Conservation (phyloP, 148 eudicot genomes). For the Diospyros lotus region DNA sequence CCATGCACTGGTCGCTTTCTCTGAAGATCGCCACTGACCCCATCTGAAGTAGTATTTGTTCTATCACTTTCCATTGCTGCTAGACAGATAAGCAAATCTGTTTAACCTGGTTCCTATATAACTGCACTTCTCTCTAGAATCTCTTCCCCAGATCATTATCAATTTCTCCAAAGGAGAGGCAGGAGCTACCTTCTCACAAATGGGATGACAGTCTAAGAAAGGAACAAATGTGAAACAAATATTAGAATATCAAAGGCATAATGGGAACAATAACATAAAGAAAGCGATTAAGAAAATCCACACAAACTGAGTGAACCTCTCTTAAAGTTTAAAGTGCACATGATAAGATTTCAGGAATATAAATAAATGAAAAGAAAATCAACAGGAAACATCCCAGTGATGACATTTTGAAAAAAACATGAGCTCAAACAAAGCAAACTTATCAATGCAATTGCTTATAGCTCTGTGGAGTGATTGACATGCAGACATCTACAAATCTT, state of each 20-base stretch:
- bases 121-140: slow-evolving; percentile 37
- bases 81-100: slow-evolving; percentile 33
- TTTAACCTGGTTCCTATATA: slow-evolving; percentile 44
- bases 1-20: slow-evolving; percentile 61
- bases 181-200: slow-evolving; percentile 24
- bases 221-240: background rate
- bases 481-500: background rate
- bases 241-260: slow-evolving; percentile 2
- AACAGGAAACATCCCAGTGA: background rate
- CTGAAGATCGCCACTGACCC: slow-evolving; percentile 36
- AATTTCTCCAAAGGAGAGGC: slow-evolving; percentile 29
- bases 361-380: background rate
- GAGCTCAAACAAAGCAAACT: background rate
- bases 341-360: background rate
- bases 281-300: background rate
- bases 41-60: slow-evolving; percentile 38
- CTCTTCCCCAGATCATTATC: slow-evolving; percentile 72
- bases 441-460: background rate
- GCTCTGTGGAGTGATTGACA: background rate
- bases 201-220: slow-evolving; percentile 12
- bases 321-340: background rate
- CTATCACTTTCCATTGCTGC: slow-evolving; percentile 60
- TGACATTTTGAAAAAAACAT: background rate
- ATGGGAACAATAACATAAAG: no score
- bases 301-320: background rate